Base-by-base conservation (phyloP, 495 filamentous ascomycete species). In the Penicillium pancosmium region DNA sequence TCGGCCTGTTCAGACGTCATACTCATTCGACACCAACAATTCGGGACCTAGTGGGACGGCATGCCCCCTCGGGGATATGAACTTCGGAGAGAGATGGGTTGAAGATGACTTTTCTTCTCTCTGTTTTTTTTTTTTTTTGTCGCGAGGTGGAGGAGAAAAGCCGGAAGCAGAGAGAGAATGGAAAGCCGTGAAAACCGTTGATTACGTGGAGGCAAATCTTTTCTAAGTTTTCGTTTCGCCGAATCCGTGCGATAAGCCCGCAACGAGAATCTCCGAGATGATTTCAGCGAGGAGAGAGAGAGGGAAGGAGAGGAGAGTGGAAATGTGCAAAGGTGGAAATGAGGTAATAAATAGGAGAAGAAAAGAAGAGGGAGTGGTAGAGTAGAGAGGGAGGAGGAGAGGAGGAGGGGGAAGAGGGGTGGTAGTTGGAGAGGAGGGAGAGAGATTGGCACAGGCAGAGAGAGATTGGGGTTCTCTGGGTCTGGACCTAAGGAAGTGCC, bases 1-100 rank as follows among this genome's bases (percentile, higher is more conserved):
- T 67, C 62, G 63, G 69, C 69, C 58, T 62, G 51, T 70, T 73
- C 72, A 73, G 76, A 78, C 76, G 74, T 78, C 74, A 77, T 78
- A 73, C 65, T 72, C 68, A 43, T 57, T 66, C 64, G 67, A 65
- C 60, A 63, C 55, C 63, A 59, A 54, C 50, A 59, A 54, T 47
- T 59, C 56, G 56, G 58, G 60, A 59, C 52, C 40, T 50, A 52
- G 73, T 64, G 74, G 70, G 67, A 73, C 69, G 61, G 46, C 76
- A 78, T 78, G 64, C 76, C 74, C 67, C 60, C 67, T 13, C 10
- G 23, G 15, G 21, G 15, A 25, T 51, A 12, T 51, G 31, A 33
- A 16, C 15, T 51, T 27, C 33, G 33, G 27, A 25, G 33, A 27
- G 27, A 36, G 16, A 11, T 11, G 4, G 21, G n/a, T 16, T n/a